Conservation (phyloP, 2,329 filamentous ascomycete genomes). For the Diplocarpon mali region DNA sequence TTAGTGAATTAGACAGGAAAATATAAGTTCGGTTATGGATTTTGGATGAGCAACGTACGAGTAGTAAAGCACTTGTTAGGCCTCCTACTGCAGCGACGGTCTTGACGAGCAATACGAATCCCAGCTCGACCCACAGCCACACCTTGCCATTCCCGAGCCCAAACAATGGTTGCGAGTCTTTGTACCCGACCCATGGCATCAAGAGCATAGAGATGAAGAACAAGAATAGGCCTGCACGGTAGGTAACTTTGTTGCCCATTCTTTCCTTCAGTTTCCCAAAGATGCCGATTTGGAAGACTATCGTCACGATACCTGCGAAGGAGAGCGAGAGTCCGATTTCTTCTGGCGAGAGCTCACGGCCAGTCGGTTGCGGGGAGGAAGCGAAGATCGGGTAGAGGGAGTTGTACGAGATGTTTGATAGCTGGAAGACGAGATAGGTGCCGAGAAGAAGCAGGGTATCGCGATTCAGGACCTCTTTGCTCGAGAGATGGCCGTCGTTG, state of each 20-base stretch:
- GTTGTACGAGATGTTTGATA: constrained; percentile 92
- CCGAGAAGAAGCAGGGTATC: constrained; percentile 72
- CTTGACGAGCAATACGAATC: constrained; percentile 70
- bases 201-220: constrained; percentile 73
- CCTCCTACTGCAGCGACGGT: constrained; percentile 88
- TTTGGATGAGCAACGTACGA: constrained; percentile 45
- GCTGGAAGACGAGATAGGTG: constrained; percentile 87
- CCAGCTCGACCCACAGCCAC: constrained; percentile 75
- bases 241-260: constrained; percentile 78
- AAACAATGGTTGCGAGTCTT: constrained; percentile 43
- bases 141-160: constrained; percentile 50
- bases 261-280: constrained; percentile 70
- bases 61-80: constrained; percentile 74
- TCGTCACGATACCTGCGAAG: constrained; percentile 74
- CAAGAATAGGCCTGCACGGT: constrained; percentile 65
- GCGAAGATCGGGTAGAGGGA: constrained; percentile 91
- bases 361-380: constrained; percentile 61
- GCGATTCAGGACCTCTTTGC: constrained; percentile 56
- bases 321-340: constrained; percentile 81
- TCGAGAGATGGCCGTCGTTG: constrained; percentile 37
- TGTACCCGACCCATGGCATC: constrained; percentile 85
- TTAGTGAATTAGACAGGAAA: too few relatives aligned
- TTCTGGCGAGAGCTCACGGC: constrained; percentile 61
- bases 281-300: constrained; percentile 77
- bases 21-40: too few relatives aligned